Base-by-base conservation (phyloP, 2,329 filamentous ascomycete genomes). In the Orbilia ellipsospora region DNA sequence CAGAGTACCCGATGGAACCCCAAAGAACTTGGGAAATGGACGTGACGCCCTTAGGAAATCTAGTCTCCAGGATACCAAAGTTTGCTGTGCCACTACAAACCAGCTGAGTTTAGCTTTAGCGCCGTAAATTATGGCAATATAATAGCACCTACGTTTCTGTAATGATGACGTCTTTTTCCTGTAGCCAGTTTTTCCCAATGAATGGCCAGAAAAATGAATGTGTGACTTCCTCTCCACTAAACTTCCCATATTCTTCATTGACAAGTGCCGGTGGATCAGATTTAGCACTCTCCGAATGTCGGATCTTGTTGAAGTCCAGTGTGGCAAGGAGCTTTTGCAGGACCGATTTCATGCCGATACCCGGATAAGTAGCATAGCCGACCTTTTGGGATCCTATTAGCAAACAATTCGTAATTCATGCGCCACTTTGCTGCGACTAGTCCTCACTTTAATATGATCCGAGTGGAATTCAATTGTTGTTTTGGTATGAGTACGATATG, bases 21-120 rank as follows among this genome's bases (percentile, higher is more conserved):
- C 88, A 90, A 12, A 95, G 87, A 1, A 92, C 90, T 81, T 95
- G 92, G 62, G 88, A 93, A 80, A 96, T 88, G 16, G 91, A 91
- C 6, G 88, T 92, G n/a, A 94, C 91, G n/a, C 87, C 86, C 1
- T 85, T 81, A 0, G 93, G 93, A 83, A 96, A 95, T 50, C 88
- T 87, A 3, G 92, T 94, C 70, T 94, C 92, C 88, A 91, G 93
- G 79, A 95, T 92, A 67, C 93, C 93, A 81, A 96, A 94, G 83
- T 93, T 94, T 70, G 92, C 86, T 0, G 93, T 97, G 45, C 93
- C 93, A 1, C 78, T 79, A 51, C 78, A 51, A 55, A 18, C 16
- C 16, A 23, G 8, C 36, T 23, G 48, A 44, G 44, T 42, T 28
- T 42, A 36, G 4, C 12, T 59, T 16, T 26, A 28, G 20, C 36